Evolutionary conservation across 2,329 filamentous ascomycete species (phyloP), one percentile per base, ranked within the genome.

Genomic region (Cytospora chrysosperma): DNA sequence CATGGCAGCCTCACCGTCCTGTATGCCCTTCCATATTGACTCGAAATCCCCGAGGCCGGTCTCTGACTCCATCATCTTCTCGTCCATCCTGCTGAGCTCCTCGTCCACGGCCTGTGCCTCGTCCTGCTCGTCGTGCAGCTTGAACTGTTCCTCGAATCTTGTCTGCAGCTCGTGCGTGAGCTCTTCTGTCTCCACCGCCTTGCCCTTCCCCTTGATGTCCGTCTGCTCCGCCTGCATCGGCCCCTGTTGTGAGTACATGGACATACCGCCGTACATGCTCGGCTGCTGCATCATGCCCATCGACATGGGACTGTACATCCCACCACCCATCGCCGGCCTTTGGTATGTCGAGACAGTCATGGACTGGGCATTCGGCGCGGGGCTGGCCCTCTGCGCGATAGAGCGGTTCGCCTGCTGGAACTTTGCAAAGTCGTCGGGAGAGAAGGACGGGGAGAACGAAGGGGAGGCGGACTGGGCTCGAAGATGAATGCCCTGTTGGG

Each of bases 111-210:
- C 90, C 65, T 83, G 82, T 67, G 78, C 77, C 68, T 91, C 89
- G 59, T 91, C 90, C 49, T 75, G 81, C 69, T 76, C 75, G 61
- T 79, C 80, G 70, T 82, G 80, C 59, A 79, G 76, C 56, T 82
- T 79, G 54, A 74, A 70, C 50, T 75, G 62, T 57, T 75, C 73
- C 52, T 70, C 69, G 50, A 78, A 73, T 62, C 76, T 70, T 30
- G 76, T 75, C 66, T 82, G 76, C 70, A 84, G 78, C 72, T 88
- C 84, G 65, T 88, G 81, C 67, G 73, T 96, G 15, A 51, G 30
- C 70, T 99, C 94, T 74, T 97, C 92, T 27, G 98, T 85, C 78
- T 98, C 95, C 15, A 98, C 89, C 78, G 98, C 86, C 76, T 96
- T 96, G 47, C 91, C 93, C 75, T 98, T 98, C 64, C 90, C 91